These are phyloP conservation scores for Roridomyces roridus DNA, from an alignment of 768 basidiomycete species.

Conservation along the genomic window DNA sequence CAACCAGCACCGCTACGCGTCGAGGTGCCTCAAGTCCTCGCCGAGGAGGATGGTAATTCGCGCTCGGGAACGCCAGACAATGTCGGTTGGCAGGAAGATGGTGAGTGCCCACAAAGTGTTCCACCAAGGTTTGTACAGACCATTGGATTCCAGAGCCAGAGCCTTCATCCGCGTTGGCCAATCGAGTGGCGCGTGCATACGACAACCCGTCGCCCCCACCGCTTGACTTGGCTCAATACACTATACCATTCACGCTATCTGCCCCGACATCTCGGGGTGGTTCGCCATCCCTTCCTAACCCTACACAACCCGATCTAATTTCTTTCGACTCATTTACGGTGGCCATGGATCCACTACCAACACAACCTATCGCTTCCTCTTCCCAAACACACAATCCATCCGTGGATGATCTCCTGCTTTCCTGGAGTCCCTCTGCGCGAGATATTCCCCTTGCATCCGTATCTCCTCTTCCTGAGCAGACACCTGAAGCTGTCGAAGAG, in stretches of 20 bases:
- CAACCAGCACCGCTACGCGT: conserved; percentile 19
- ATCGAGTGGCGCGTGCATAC: conserved; percentile 68
- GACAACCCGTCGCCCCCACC: conserved; percentile 81
- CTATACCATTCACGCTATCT: conserved; percentile 18
- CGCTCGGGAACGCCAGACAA: conserved; percentile 57
- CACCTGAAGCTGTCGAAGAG: conserved; percentile 22
- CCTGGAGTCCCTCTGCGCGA: conserved; percentile 22
- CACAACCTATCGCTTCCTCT: conserved; percentile 22
- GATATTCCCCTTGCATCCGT: conserved; percentile 8
- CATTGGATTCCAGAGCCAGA: conserved; percentile 51
- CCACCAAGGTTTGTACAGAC: conserved; percentile 11
- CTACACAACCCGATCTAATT: conserved; percentile 39
- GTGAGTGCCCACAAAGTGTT: conserved; percentile 40
- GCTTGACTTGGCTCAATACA: neutral
- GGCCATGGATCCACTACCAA: conserved; percentile 25
- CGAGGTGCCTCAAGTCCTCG: conserved; percentile 34
- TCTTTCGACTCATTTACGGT: conserved; percentile 50
- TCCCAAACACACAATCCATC: conserved; percentile 23
- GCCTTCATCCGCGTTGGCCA: conserved; percentile 71
- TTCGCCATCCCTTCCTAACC: conserved; percentile 9
- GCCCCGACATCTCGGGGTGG: conserved; percentile 7
- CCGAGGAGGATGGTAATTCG: conserved; percentile 34
- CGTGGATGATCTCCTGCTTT: conserved; percentile 34
- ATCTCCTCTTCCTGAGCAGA: conserved; percentile 4
- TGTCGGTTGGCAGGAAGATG: conserved; percentile 47